phyloP scores from a whole-genome alignment of 352 stramenopile species.

The Globisporangium heterothallicum region DNA sequence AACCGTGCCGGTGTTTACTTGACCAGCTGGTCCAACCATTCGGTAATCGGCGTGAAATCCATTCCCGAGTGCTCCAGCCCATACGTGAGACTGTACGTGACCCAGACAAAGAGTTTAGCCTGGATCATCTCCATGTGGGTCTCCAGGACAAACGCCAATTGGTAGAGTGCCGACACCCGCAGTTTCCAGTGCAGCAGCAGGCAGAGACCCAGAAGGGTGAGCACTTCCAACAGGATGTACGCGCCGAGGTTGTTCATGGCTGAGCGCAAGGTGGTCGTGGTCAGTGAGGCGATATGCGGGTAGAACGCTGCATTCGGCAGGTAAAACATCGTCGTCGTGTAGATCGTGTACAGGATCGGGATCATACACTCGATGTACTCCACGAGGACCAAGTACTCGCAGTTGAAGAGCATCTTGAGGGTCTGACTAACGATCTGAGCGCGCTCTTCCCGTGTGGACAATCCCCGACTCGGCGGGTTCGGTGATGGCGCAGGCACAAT shows the following conservation, averaged over 20 bases:
- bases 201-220: conserved; percentile 7
- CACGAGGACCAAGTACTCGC: conserved; percentile 19
- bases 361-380: conserved; percentile 21
- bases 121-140: conserved; percentile 31
- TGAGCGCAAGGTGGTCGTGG: not conserved
- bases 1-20: too few species aligned
- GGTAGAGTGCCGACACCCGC: conserved; percentile 21
- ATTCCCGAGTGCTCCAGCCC: conserved; percentile 1
- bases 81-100: conserved; percentile 15
- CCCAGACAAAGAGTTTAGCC: conserved; percentile 33
- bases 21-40: conserved; percentile 7
- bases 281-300: conserved; percentile 3
- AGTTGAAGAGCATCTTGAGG: conserved; percentile 15
- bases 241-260: conserved; percentile 6
- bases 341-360: conserved; percentile 10
- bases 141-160: conserved; percentile 45
- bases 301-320: conserved; percentile 15
- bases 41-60: not conserved
- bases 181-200: conserved; percentile 5
- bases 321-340: conserved; percentile 6
- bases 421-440: not conserved
- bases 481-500: too few species aligned
- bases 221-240: conserved; percentile 9
- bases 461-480: not conserved
- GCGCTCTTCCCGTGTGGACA: not conserved